Conservation (phyloP, 176 grass and related monocot species). For the Raddia guianensis region DNA sequence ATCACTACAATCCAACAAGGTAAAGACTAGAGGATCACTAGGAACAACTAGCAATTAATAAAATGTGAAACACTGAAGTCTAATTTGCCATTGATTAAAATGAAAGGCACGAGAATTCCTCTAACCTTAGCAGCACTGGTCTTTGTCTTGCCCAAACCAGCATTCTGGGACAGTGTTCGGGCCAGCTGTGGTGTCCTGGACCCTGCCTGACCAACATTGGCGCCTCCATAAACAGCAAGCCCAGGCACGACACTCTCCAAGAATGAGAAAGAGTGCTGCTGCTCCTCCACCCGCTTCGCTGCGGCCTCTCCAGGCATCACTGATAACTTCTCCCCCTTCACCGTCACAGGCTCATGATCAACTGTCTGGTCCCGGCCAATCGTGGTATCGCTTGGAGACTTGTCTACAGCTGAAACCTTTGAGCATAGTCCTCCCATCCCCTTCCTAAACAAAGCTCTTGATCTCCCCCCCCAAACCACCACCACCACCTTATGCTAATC, state of each 20-base stretch:
- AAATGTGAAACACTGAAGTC: neutral
- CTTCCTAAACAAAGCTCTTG: neutral
- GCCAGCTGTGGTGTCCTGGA: slow-evolving; percentile 50
- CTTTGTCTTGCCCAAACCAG: slow-evolving; percentile 58
- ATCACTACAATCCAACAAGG: slow-evolving; percentile 18
- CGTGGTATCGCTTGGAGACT: slow-evolving; percentile 82
- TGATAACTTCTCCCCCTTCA: slow-evolving; percentile 33
- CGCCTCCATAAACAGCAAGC: slow-evolving; percentile 33
- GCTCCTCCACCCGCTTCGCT: slow-evolving; percentile 57
- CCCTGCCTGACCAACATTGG: slow-evolving; percentile 17
- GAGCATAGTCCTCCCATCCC: slow-evolving; percentile 89
- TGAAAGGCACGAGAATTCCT: slow-evolving; percentile 5
- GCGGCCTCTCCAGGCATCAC: slow-evolving; percentile 33
- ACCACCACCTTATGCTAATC: slow-evolving; percentile 20
- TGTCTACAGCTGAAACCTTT: slow-evolving; percentile 78
- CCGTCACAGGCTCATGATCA: slow-evolving; percentile 38
- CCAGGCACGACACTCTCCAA: slow-evolving; percentile 41
- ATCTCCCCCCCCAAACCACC: neutral
- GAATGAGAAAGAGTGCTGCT: slow-evolving; percentile 51
- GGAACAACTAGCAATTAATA: slow-evolving; percentile 6
- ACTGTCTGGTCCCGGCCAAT: slow-evolving; percentile 48
- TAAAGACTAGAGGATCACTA: neutral
- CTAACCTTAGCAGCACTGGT: slow-evolving; percentile 60
- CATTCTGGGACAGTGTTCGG: slow-evolving; percentile 72
- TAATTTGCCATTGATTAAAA: slow-evolving; percentile 30